Evolutionary conservation across 164 flowering plant genomes (phyloP), one percentile per base, ranked within the genome.

Genomic region (Hamamelis virginiana): DNA sequence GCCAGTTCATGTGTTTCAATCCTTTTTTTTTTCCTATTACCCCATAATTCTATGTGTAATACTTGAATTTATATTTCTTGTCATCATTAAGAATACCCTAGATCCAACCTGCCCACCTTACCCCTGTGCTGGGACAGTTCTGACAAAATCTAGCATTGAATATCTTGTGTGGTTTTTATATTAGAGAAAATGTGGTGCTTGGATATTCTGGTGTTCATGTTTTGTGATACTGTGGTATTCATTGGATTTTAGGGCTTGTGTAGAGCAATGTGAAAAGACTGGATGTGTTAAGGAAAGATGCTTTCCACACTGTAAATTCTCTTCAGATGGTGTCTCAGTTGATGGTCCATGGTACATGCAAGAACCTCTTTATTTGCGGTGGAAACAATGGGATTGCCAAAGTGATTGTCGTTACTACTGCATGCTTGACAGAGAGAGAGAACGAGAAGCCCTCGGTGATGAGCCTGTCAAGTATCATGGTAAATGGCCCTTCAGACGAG

Each of bases 331-430:
- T n/a, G 78, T 73, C 18, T 75, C 86, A 44, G 66, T 81, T 41
- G 89, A 85, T 73, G 87, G 87, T 51, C 88, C 89, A 11, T 90
- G 96, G 98, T 90, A 91, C 78, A 72, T 85, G 73, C 96, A 94
- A 69, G 98, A 93, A 70, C 97, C 96, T 38, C 84, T 93, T 18
- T 91, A 93, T 61, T 69, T 80, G 66, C 79, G 71, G 67, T 90
- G 96, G 97, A 93, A 93, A 74, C 87, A 87, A 69, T 93, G 97
- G 98, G 91, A 90, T 73, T 94, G 98, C 77, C 92, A 69, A 44
- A 83, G 83, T 77, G 96, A 91, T 70, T 94, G 98, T 64, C 78
- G 83, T 8, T 90, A 94, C 73, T 81, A 94, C 59, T 94, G 98
- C 70, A 94, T 91, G 98, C 80, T 89, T 65, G 77, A 76, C 18